phyloP scores from a whole-genome alignment of 129 eudicot species.

The Artemisia tridentata region DNA sequence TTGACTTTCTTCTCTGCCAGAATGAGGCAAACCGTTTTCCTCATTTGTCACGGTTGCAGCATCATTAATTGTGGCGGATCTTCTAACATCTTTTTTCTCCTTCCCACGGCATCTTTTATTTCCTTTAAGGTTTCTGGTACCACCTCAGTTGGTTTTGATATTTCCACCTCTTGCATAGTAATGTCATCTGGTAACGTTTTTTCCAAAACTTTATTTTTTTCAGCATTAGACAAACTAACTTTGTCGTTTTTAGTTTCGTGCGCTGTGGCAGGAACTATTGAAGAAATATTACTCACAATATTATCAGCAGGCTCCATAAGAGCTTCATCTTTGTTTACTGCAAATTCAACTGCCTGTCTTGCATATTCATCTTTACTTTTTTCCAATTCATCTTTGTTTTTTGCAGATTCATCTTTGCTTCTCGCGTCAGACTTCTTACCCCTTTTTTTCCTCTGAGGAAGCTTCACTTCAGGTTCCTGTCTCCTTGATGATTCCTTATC shows the following conservation, averaged over 20 bases:
- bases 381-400: too few relatives aligned
- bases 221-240: conserved; percentile 1
- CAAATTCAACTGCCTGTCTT: neutral
- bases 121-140: conserved; percentile 11
- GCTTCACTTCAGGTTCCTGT: neutral
- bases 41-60: neutral
- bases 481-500: too few relatives aligned
- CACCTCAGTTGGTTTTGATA: conserved; percentile 15
- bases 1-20: neutral
- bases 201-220: conserved; percentile 14
- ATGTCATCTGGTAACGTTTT: conserved; percentile 5
- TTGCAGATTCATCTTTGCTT: too few relatives aligned
- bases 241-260: conserved; percentile 3
- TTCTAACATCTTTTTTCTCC: neutral
- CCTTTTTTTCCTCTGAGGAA: neutral
- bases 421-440: neutral
- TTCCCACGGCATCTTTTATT: conserved; percentile 1
- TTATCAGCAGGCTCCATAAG: neutral
- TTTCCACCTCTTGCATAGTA: conserved; percentile 11
- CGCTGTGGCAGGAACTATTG: neutral
- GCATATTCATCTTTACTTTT: neutral
- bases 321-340: neutral
- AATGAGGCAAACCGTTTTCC: neutral
- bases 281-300: neutral
- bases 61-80: neutral